Evolutionary conservation across 768 basidiomycete species (phyloP).

Genomic region (Lactifluus volemus): DNA sequence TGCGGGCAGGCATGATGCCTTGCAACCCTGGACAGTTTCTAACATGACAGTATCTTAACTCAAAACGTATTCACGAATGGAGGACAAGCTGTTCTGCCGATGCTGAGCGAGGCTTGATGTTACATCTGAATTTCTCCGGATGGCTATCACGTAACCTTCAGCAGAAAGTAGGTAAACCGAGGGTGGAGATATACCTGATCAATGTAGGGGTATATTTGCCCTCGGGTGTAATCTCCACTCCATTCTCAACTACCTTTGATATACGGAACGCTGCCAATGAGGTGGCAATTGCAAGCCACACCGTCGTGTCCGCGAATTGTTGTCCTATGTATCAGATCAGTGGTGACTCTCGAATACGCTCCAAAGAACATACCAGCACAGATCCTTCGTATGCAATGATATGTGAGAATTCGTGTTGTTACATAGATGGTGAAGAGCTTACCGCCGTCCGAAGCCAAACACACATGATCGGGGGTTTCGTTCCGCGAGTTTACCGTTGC

Average conservation of each 20-base stretch:
- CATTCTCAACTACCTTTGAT: slow-evolving; percentile 5
- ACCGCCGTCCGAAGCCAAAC: slow-evolving; percentile 6
- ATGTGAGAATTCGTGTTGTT: not conserved
- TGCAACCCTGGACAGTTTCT: too few relatives aligned
- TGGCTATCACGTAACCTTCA: not conserved
- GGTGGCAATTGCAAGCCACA: slow-evolving; percentile 10
- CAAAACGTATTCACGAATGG: not conserved
- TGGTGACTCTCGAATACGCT: too few relatives aligned
- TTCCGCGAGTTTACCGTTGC: slow-evolving; percentile 9
- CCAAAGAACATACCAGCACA: slow-evolving; percentile 1
- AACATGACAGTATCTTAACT: too few relatives aligned
- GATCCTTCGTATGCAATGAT: not conserved
- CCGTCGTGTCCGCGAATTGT: slow-evolving; percentile 5
- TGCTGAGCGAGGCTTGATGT: not conserved
- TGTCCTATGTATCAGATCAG: not conserved
- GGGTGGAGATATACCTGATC: slow-evolving; percentile 1
- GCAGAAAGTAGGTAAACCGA: not conserved
- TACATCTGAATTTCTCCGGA: not conserved
- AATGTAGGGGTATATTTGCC: not conserved
- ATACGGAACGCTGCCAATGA: slow-evolving; percentile 9
- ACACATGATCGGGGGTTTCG: slow-evolving; percentile 7
- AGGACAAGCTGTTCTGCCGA: not conserved
- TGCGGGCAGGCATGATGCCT: too few relatives aligned
- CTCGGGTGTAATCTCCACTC: slow-evolving; percentile 3
- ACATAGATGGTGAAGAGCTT: not conserved